Conservation (phyloP, 2,329 filamentous ascomycete genomes). For the Xylaria sp. region DNA sequence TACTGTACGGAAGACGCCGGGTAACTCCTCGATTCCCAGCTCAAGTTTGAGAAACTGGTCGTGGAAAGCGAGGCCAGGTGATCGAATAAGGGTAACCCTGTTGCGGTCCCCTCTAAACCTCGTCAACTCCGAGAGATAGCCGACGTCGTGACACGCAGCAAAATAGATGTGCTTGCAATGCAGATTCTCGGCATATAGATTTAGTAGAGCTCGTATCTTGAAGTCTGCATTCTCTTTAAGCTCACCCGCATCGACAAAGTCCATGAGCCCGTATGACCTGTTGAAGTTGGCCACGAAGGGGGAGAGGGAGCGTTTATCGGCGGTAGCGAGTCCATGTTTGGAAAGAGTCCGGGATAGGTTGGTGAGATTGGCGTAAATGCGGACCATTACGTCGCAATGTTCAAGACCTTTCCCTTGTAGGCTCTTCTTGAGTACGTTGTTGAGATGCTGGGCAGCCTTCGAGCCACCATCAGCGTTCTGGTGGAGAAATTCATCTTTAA, state of each 20-base stretch:
- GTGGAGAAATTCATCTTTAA: conserved; percentile 60
- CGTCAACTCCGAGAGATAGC: conserved; percentile 66
- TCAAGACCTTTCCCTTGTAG: conserved; percentile 60
- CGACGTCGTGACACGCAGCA: conserved; percentile 69
- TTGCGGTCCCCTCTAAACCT: conserved; percentile 60
- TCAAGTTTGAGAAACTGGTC: conserved; percentile 63
- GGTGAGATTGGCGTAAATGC: conserved; percentile 65
- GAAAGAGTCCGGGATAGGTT: conserved; percentile 62
- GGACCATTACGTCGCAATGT: conserved; percentile 64
- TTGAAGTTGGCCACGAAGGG: conserved; percentile 68
- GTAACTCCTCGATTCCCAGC: conserved; percentile 62
- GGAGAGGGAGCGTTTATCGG: conserved; percentile 65
- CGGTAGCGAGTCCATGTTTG: conserved; percentile 59
- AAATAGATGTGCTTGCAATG: conserved; percentile 74
- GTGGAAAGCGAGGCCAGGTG: conserved; percentile 59
- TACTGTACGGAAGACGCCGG: conserved; percentile 61
- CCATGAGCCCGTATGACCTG: conserved; percentile 65
- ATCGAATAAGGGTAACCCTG: conserved; percentile 65
- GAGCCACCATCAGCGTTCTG: conserved; percentile 64
- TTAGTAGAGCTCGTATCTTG: conserved; percentile 63
- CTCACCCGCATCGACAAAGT: conserved; percentile 70
- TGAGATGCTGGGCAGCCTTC: conserved; percentile 63
- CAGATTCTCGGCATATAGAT: conserved; percentile 64
- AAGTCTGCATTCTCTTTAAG: conserved; percentile 68
- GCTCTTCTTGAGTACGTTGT: conserved; percentile 60